A percentile compares a stretch with the other conserved stretches of the same genome.
Evolutionary conservation across 768 basidiomycete species (phyloP).

Genomic region (Lactarius psammicola): DNA sequence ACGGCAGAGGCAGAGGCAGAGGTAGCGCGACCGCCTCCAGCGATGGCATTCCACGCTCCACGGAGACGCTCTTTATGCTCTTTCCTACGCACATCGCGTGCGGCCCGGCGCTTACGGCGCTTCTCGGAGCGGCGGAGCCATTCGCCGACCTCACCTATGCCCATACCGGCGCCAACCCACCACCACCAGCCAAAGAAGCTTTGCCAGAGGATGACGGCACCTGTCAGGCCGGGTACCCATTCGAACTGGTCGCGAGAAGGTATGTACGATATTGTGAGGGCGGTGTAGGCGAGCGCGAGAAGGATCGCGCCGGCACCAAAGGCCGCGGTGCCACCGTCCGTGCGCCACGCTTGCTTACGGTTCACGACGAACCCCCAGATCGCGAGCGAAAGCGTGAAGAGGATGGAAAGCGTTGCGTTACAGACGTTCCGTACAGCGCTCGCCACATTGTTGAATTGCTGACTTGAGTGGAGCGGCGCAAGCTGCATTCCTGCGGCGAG

Average conservation of each 20-base stretch:
- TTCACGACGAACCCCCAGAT: slow-evolving; percentile 95
- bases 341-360: slow-evolving; percentile 89
- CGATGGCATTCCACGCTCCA: slow-evolving; percentile 57
- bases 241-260: slow-evolving; percentile 76
- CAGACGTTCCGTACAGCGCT: slow-evolving; percentile 87
- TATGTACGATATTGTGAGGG: slow-evolving; percentile 86
- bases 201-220: slow-evolving; percentile 95
- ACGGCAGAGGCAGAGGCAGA: neutral
- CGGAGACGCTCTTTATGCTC: slow-evolving; percentile 54
- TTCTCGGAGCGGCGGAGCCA: slow-evolving; percentile 53
- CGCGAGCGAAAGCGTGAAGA: slow-evolving; percentile 86
- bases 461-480: slow-evolving; percentile 56
- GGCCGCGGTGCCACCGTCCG: slow-evolving; percentile 92
- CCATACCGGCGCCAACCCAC: slow-evolving; percentile 96
- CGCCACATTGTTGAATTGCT: slow-evolving; percentile 43
- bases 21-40: slow-evolving; percentile 33
- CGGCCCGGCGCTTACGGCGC: slow-evolving; percentile 46
- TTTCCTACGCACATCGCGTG: slow-evolving; percentile 47
- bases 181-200: slow-evolving; percentile 98
- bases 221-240: slow-evolving; percentile 91
- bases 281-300: slow-evolving; percentile 81
- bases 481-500: slow-evolving; percentile 83
- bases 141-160: slow-evolving; percentile 68
- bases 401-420: slow-evolving; percentile 93
- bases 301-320: slow-evolving; percentile 84